phyloP scores from a whole-genome alignment of 371 early-diverging fungal species.

The Syncephalastrum racemosum region DNA sequence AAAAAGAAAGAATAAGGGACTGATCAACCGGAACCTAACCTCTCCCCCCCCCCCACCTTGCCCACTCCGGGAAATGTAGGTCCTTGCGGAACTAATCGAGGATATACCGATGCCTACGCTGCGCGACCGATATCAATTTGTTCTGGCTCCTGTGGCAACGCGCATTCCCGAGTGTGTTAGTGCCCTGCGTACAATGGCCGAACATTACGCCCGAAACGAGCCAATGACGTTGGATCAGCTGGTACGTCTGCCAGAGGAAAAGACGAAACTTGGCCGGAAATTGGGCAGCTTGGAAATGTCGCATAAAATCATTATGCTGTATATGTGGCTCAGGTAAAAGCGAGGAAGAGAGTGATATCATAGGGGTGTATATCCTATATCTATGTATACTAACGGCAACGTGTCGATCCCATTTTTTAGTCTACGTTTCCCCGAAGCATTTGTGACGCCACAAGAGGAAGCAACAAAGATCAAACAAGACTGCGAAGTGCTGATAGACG shows the following conservation, averaged over 20 bases:
- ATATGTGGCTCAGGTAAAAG: conserved; percentile 82
- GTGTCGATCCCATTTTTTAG: conserved; percentile 19
- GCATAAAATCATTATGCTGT: conserved; percentile 80
- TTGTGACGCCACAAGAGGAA: conserved; percentile 30
- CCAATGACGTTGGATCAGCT: conserved; percentile 47
- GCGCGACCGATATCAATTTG: conserved; percentile 65
- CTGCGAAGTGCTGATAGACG: conserved; percentile 53
- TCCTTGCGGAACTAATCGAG: conserved; percentile 68
- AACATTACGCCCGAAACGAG: conserved; percentile 36
- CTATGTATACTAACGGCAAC: not conserved
- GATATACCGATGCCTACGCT: conserved; percentile 49
- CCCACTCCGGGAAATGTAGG: conserved; percentile 16
- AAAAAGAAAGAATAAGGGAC: not conserved
- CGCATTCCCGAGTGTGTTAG: conserved; percentile 30
- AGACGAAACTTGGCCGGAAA: conserved; percentile 21
- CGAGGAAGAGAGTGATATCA: not conserved
- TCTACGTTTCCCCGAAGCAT: conserved; percentile 48
- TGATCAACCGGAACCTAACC: not conserved
- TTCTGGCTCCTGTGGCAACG: conserved; percentile 64
- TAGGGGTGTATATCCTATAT: not conserved
- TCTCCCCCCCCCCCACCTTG: not conserved
- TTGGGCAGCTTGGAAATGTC: conserved; percentile 61
- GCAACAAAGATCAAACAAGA: conserved; percentile 33
- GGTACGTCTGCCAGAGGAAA: conserved; percentile 48
- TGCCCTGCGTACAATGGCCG: conserved; percentile 35